phyloP scores from a whole-genome alignment of 352 stramenopile species.

The Phytophthora colocasiae region DNA sequence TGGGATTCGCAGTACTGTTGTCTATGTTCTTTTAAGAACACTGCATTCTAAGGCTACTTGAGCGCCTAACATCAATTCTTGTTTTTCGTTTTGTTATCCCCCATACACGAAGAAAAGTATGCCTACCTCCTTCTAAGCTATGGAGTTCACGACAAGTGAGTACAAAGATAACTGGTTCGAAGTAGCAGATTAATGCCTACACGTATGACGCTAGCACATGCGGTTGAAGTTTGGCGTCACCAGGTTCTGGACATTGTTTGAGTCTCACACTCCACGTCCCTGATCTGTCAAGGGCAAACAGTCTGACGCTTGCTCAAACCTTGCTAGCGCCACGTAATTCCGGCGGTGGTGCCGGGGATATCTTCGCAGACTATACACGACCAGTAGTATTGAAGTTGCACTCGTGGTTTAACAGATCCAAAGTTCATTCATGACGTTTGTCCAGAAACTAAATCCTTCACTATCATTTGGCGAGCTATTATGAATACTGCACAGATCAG shows the following conservation, averaged over 20 bases:
- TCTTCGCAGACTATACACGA: slow-evolving; percentile 3
- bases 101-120: no score
- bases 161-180: neutral
- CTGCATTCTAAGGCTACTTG: no score
- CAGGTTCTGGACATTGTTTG: neutral
- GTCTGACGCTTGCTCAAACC: neutral
- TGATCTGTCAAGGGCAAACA: no score
- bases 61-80: no score
- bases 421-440: no score
- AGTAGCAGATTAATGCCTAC: neutral
- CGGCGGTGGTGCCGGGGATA: slow-evolving; percentile 12
- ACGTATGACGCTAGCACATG: neutral
- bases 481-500: no score
- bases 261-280: neutral
- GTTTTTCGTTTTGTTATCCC: no score
- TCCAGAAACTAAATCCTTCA: no score
- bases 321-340: slow-evolving; percentile 1
- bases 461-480: no score
- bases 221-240: neutral
- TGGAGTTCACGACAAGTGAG: neutral
- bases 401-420: slow-evolving; percentile 5
- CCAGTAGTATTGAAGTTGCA: neutral
- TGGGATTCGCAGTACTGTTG: no score
- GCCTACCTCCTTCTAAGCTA: neutral
- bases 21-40: no score